Base-by-base conservation (phyloP, 768 basidiomycete species). In the Cystobasidiopsis lactophilus region DNA sequence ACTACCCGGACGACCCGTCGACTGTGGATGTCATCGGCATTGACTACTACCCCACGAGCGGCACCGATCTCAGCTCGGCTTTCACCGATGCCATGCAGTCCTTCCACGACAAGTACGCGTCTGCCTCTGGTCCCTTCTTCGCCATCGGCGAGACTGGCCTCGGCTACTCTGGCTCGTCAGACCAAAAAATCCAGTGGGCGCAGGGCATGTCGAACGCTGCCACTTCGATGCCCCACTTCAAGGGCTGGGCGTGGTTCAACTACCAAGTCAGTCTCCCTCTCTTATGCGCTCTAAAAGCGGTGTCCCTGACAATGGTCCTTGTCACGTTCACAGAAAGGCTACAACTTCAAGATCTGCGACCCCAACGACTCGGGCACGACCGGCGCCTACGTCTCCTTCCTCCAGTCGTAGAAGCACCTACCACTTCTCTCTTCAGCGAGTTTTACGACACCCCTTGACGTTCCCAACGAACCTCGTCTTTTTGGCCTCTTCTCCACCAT, bases 141-240 rank as follows among this genome's bases (percentile, higher is more conserved):
- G 62, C 62, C 29, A 61, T 61, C 38, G 62, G 62, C 24, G 62
- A 63, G 57, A 63, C 58, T n/a, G 62, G 62, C 9, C 56, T 59
- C 44, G 55, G 56, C 5, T 33, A 45, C 44, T 26, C 54, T 11
- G 54, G 54, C 21, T 43, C 39, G 21, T n/a, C 40, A 40, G 35
- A 51, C 5, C 49, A 55, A 24, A 45, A 44, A 13, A 49, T 54
- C 46, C 46, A 54, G 47, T 54, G 53, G 53, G 46, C 49, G 10
- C 48, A 54, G 38, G 7, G 21, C n/a, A 35, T 54, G 21, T 48
- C 53, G 11, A 2, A 2, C 24, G 37, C 53, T 16, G 27, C 27
- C 18, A 16, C 39, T 1, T 44, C 44, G 16, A 57, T 60, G 55
- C 55, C 55, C 23, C 26, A 60, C 53, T 51, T 52, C 45, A 31